A percentile compares a stretch with the other conserved stretches of the same genome.
Conservation (phyloP, 2,329 filamentous ascomycete species). For the Fusarium annulatum region DNA sequence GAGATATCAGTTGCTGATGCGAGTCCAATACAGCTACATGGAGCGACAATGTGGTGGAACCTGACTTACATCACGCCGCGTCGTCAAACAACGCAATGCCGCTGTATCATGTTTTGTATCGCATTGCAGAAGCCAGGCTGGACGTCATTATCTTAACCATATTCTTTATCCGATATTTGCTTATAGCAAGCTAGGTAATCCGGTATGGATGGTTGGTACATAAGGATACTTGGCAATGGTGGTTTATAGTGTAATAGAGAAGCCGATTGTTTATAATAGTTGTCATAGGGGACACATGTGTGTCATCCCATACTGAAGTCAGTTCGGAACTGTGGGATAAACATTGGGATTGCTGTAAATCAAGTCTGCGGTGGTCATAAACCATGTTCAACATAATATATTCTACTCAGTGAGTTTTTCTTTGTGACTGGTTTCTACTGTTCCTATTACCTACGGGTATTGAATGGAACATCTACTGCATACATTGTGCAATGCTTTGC, state of each 20-base stretch:
- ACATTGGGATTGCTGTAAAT: background rate
- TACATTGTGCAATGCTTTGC: background rate
- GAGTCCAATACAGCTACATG: background rate
- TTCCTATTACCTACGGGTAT: background rate
- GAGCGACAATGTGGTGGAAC: slow-evolving; percentile 67
- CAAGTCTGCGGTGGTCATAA: background rate
- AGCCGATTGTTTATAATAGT: too few relatives aligned
- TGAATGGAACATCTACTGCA: background rate
- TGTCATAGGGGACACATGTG: background rate
- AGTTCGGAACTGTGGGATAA: background rate
- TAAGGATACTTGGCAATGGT: background rate
- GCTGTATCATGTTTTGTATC: slow-evolving; percentile 31
- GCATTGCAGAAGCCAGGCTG: background rate
- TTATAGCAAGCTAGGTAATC: background rate
- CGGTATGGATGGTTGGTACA: background rate
- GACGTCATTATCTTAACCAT: too few relatives aligned
- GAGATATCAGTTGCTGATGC: background rate
- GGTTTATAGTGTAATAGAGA: background rate
- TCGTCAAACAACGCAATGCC: slow-evolving; percentile 67
- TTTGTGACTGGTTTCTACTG: background rate
- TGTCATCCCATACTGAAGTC: background rate
- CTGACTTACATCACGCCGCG: slow-evolving; percentile 72
- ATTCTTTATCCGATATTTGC: background rate
- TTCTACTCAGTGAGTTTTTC: background rate
- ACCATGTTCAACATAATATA: background rate